Base-by-base conservation (phyloP, 345 rosid species). In the Atalantia buxifolia region DNA sequence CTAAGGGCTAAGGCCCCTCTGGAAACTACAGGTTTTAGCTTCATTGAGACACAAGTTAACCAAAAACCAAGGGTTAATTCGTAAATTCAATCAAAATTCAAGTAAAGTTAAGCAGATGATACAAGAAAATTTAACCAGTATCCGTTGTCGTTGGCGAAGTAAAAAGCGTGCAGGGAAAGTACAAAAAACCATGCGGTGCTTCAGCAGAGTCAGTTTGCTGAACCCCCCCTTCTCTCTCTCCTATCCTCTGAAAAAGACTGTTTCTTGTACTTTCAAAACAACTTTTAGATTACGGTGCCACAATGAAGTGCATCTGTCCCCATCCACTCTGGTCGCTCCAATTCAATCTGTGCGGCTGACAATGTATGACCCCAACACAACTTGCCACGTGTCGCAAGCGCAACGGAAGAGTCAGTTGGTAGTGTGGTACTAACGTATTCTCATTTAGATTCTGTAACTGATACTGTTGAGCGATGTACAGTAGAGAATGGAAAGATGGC, bases 261-360 rank as follows among this genome's bases (percentile, higher is more conserved):
- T 76, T 76, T 76, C 63, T 76, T 66, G 78, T 76, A 76, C 78
- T 76, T 76, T 66, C 19, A n/a, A 76, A 42, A 19, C 50, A 30
- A 48, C n/a, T 50, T 71, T 76, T 50, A 66, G 72, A 76, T 35
- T 33, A 31, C 6, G 35, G 71, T 59, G 71, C 62, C 50, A 24
- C 19, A 4, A 76, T 76, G 53, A 14, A 59, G 48, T 76, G 71
- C 78, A 22, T 16, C 35, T 10, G 69, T 63, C 62, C 16, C 25
- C 22, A 73, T 31, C 19, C 24, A 33, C 33, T 35, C 24, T 50
- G 13, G n/a, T 62, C 68, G 27, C 68, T 13, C 1, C 8, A 8
- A 7, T 14, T 0, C 31, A 18, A 48, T 48, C 36, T 22, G 28
- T 27, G 6, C 8, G 69, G 59, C 59, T 62, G 59, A 62, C 12